These are phyloP conservation scores for Candida ipomoeae DNA, from an alignment of 805 yeast genomes.

Conservation along the genomic window DNA sequence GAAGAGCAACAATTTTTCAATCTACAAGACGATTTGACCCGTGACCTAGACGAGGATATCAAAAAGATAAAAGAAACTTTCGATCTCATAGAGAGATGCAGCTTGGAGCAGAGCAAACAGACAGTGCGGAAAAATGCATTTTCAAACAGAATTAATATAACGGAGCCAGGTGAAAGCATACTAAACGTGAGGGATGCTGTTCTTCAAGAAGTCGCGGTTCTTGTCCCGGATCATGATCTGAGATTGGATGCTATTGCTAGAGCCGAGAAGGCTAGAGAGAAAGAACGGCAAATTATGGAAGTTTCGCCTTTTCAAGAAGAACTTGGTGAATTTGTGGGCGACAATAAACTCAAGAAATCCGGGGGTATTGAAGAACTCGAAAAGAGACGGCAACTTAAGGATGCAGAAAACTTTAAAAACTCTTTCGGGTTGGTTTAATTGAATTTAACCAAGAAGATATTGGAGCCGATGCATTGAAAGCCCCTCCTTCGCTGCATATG, in stretches of 20 bases:
- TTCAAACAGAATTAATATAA: conserved; percentile 42
- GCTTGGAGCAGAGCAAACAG: conserved; percentile 68
- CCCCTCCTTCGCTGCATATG: conserved; percentile 1
- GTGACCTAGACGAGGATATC: conserved; percentile 77
- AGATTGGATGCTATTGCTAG: conserved; percentile 84
- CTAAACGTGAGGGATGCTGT: conserved; percentile 70
- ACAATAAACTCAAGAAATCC: conserved; percentile 66
- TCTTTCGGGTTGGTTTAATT: conserved; percentile 33
- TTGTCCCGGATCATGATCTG: conserved; percentile 79
- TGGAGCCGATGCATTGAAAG: background rate
- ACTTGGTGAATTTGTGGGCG: conserved; percentile 78
- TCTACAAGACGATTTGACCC: conserved; percentile 80
- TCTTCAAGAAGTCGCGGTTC: conserved; percentile 68
- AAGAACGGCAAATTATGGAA: conserved; percentile 55
- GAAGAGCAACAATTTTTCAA: conserved; percentile 93
- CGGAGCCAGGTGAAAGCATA: conserved; percentile 61
- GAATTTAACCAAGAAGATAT: background rate
- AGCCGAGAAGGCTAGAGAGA: conserved; percentile 77
- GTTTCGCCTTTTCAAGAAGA: conserved; percentile 77
- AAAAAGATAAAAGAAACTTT: conserved; percentile 78
- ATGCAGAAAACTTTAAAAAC: conserved; percentile 63
- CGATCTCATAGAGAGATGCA: conserved; percentile 73
- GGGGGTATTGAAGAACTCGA: conserved; percentile 92
- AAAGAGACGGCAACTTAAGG: conserved; percentile 59
- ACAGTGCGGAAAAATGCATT: conserved; percentile 41